Base-by-base conservation (phyloP, 2,329 filamentous ascomycete genomes). In the Colletotrichum orbiculare region DNA sequence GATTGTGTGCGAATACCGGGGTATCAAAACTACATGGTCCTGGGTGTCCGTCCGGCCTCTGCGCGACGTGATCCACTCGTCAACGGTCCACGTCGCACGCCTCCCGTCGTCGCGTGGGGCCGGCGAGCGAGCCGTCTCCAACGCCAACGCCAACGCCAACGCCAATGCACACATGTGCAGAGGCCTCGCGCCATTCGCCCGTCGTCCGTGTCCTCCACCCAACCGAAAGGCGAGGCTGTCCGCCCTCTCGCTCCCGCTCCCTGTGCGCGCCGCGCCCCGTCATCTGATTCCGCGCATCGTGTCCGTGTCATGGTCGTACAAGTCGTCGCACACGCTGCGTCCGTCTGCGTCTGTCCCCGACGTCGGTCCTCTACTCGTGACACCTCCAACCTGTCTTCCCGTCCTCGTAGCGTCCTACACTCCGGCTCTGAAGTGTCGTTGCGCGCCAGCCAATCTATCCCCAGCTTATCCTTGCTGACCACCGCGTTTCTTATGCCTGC, bases 181-280 rank as follows among this genome's bases (percentile, higher is more conserved):
- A 25, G 25, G 13, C 34, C 58, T 50, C 52, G 58, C 58, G 57
- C 62, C 37, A 48, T 62, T 62, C 62, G 58, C 56, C 58, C 39
- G 37, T 62, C 62, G 58, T 62, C 58, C 39, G 37, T 43, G 35
- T 50, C 46, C 10, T 62, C 46, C 62, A 62, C 57, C 62, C 58
- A 65, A 65, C 52, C 62, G 43, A 56, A 61, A 56, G 58, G 45
- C 58, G 60, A 65, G 62, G 62, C 62, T 62, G 62, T 48, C 62
- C 58, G 42, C 50, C 56, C 56, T 39, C 47, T 11, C 42, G 47
- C 33, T 52, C 42, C 25, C 48, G 17, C 50, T 17, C 9, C 11
- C 17, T 11, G 43, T 15, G 13, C 13, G 43, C 43, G n/a, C 55
- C 55, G 58, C 52, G 50, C 57, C 42, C 34, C 52, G 45, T 62